phyloP scores from a whole-genome alignment of 108 stramenopile species.

The Cyclotella sp. region DNA sequence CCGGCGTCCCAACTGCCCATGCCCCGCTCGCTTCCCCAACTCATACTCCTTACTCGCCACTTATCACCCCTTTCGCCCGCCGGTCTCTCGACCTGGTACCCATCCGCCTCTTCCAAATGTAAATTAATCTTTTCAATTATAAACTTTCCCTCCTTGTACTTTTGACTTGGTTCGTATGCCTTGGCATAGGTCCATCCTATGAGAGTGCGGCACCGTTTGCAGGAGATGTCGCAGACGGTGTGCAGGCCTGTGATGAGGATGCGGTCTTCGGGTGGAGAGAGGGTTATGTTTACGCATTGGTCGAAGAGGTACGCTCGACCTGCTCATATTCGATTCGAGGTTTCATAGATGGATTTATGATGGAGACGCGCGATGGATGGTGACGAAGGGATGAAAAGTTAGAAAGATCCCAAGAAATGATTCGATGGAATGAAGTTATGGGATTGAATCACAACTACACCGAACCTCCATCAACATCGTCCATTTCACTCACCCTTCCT shows the following conservation, averaged over 20 bases:
- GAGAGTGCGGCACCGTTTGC: conserved; percentile 85
- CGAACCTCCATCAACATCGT: neutral
- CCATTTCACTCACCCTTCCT: conserved; percentile 74
- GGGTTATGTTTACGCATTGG: conserved; percentile 84
- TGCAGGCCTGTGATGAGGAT: conserved; percentile 94
- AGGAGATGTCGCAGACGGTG: conserved; percentile 91
- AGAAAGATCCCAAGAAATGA: neutral
- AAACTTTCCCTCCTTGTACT: conserved; percentile 96
- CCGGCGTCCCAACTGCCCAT: conserved; percentile 6
- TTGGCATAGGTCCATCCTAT: conserved; percentile 96
- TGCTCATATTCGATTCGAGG: conserved; percentile 4
- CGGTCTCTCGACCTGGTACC: conserved; percentile 63
- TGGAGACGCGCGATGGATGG: neutral
- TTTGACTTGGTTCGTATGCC: conserved; percentile 87
- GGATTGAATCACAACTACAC: neutral
- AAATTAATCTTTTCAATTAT: conserved; percentile 93
- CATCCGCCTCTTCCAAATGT: conserved; percentile 77
- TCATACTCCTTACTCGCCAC: conserved; percentile 73
- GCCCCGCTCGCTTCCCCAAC: conserved; percentile 72
- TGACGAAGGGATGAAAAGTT: neutral
- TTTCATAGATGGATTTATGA: neutral
- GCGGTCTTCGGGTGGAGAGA: conserved; percentile 84
- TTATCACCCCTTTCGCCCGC: conserved; percentile 81
- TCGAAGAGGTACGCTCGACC: conserved; percentile 92
- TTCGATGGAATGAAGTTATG: neutral